phyloP scores from a whole-genome alignment of 2,329 filamentous ascomycete species.

The Chaetomiaceae sp. region DNA sequence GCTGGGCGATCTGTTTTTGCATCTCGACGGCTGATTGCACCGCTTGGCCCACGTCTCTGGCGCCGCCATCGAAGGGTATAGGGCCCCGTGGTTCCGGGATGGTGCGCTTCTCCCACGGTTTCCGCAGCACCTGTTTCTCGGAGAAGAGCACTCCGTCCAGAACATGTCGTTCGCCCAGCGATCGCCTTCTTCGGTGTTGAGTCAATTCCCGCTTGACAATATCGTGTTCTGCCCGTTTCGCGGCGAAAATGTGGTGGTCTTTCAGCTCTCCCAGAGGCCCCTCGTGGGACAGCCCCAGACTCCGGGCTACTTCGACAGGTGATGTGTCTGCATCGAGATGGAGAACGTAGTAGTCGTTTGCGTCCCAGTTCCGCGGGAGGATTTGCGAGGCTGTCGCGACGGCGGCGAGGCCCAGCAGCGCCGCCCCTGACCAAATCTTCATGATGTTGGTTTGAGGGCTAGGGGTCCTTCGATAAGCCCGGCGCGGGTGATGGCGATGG shows the following conservation, averaged over 20 bases:
- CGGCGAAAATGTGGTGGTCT: slow-evolving; percentile 81
- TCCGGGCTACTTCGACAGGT: slow-evolving; percentile 64
- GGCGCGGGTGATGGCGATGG: slow-evolving; percentile 5
- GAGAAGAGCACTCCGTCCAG: slow-evolving; percentile 73
- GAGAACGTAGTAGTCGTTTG: slow-evolving; percentile 89
- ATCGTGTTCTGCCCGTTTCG: slow-evolving; percentile 59
- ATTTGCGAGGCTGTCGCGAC: slow-evolving; percentile 46
- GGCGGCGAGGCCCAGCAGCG: slow-evolving; percentile 51
- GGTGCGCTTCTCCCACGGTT: slow-evolving; percentile 50
- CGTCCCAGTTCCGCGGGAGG: slow-evolving; percentile 65
- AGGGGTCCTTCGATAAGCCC: slow-evolving; percentile 4
- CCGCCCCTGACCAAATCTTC: slow-evolving; percentile 43
- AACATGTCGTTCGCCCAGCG: slow-evolving; percentile 47
- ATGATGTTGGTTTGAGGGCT: slow-evolving; percentile 34
- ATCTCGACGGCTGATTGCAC: slow-evolving; percentile 47
- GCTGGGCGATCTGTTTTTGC: slow-evolving; percentile 57
- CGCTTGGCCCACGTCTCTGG: slow-evolving; percentile 27
- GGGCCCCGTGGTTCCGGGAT: slow-evolving; percentile 38
- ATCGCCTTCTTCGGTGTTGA: slow-evolving; percentile 58
- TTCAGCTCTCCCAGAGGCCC: slow-evolving; percentile 73
- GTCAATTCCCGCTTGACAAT: slow-evolving; percentile 52
- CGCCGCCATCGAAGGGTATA: slow-evolving; percentile 22
- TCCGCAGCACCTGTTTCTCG: slow-evolving; percentile 62
- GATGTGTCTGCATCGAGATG: slow-evolving; percentile 66
- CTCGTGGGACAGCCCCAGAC: slow-evolving; percentile 74